Base-by-base conservation (phyloP, 2,329 filamentous ascomycete species). In the Xylariaceae sp. region DNA sequence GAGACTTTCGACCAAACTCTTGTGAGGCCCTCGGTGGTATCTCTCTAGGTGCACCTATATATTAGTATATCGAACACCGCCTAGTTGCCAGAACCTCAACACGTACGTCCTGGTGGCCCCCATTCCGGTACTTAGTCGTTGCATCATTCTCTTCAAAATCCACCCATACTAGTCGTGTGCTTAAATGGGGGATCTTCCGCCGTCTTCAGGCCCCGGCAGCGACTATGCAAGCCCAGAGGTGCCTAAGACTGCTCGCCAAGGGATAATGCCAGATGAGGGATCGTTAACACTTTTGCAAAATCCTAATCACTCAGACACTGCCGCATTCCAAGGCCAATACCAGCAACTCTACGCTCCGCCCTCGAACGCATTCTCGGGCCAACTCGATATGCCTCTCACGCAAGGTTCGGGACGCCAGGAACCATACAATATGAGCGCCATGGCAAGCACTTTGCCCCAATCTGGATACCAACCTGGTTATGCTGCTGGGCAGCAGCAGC, bases 341-440 rank as follows among this genome's bases (percentile, higher is more conserved):
- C 68, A 66, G 43, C 67, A 68, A 15, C 63, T 70, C 9, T 67
- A 71, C 56, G 61, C 60, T 15, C 61, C 67, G 15, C 62, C 70
- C 3, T 73, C 74, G 49, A 71, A 76, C 66, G 64, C 72, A 3
- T 78, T 76, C 58, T 67, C 72, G 15, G 64, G 69, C 24, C 77
- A 79, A 50, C 69, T 75, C 58, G 74, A 77, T 49, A 76, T 78
- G 72, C 40, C 67, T 41, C 65, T 69, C 43, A 42, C 59, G 21
- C 72, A 72, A 58, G 67, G 60, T 11, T 60, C 62, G 26, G 51
- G 47, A 18, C 69, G 69, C 33, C 59, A 65, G 26, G 69, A 72
- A 4, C 67, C 72, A 6, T 82, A 78, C 66, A 79, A 77, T 59
- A 80, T 82, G 78, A 67, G 62, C 16, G 58, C 69, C 13, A 74